Base-by-base conservation (phyloP, 1,139 yeast genomes). In the Hanseniaspora uvarum region DNA sequence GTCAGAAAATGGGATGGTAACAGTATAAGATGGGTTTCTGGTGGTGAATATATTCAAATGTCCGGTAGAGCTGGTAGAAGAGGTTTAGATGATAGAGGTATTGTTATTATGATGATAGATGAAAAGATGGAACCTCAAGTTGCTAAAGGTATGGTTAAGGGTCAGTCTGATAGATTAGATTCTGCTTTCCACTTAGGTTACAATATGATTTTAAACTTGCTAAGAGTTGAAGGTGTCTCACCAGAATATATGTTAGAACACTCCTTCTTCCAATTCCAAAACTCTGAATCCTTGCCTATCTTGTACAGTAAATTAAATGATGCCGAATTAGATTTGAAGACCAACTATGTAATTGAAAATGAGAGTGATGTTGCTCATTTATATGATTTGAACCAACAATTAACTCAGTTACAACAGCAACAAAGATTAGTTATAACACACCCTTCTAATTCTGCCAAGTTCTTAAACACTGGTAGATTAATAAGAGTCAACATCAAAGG, bases 1-100 rank as follows among this genome's bases (percentile, higher is more conserved):
- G 98, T 94, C 14, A 81, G 98, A 67, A 94, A 94, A 68, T 92
- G 96, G 95, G 99, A 94, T 69, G 98, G 98, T 63, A 81, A 79
- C 58, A 94, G 92, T 26, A 88, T 89, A 73, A 81, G 99, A 70
- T 92, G 97, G 97, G 96, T 94, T 40, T 86, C 96, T 55, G 97
- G 97, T 57, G 99, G 98, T 72, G 99, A 94, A 70, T 94, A 92
- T 69, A 94, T 92, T 63, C 99, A 94, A 72, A 92, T 92, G 99
- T 86, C 96, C 43, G 99, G 99, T 59, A 83, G 99, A 72, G 99
- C 99, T 18, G 99, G 99, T 63, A 89, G 99, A 76, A 86, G 99
- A 77, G 98, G 99, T 63, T 77, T 94, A 60, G 99, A 94, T 76
- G 96, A 92, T 66, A 83, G 97, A 66, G 99, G 99, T 71, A 89